Percentiles rank a stretch among this genome's conserved stretches.
Conservation (phyloP, 2,329 filamentous ascomycete species). For the Aspergillus sp. region DNA sequence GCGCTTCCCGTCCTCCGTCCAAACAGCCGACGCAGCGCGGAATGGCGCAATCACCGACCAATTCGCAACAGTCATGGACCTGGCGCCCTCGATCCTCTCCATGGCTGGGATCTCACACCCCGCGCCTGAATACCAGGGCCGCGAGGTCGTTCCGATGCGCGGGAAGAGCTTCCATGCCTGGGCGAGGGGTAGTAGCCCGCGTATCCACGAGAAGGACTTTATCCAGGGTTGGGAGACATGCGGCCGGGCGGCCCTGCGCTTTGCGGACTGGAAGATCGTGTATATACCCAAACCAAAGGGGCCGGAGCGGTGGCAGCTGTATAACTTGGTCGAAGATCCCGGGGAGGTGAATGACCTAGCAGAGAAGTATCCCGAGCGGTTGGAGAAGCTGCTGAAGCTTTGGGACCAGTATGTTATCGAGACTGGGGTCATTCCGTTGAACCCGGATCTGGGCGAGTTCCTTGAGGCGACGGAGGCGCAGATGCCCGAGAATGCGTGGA, state of each 20-base stretch:
- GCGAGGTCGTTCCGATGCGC: slow-evolving; percentile 53
- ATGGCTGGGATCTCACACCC: slow-evolving; percentile 51
- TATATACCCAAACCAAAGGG: slow-evolving; percentile 59
- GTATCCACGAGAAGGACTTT: slow-evolving; percentile 53
- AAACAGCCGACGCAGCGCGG: slow-evolving; percentile 22
- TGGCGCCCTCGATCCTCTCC: slow-evolving; percentile 47
- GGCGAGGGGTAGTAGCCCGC: slow-evolving; percentile 32
- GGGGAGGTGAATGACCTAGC: slow-evolving; percentile 52
- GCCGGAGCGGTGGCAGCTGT: slow-evolving; percentile 58
- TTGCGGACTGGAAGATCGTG: slow-evolving; percentile 58
- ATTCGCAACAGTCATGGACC: slow-evolving; percentile 56
- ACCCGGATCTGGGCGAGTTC: slow-evolving; percentile 58
- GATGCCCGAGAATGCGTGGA: slow-evolving; percentile 66
- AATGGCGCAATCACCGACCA: slow-evolving; percentile 47
- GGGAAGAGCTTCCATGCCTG: slow-evolving; percentile 49
- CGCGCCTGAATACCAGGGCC: slow-evolving; percentile 52
- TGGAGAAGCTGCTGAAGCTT: slow-evolving; percentile 51
- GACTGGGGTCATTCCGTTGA: slow-evolving; percentile 60
- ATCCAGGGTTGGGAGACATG: slow-evolving; percentile 60
- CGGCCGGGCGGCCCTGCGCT: slow-evolving; percentile 55
- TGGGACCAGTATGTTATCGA: slow-evolving; percentile 62
- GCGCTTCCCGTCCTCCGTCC: slow-evolving; percentile 36
- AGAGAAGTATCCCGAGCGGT: slow-evolving; percentile 41
- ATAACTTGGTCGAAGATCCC: slow-evolving; percentile 53
- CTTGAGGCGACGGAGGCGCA: slow-evolving; percentile 62